Evolutionary conservation across 148 eudicot genomes (phyloP), one percentile per base, ranked within the genome.

Genomic region (Vaccinium vitisidaea): DNA sequence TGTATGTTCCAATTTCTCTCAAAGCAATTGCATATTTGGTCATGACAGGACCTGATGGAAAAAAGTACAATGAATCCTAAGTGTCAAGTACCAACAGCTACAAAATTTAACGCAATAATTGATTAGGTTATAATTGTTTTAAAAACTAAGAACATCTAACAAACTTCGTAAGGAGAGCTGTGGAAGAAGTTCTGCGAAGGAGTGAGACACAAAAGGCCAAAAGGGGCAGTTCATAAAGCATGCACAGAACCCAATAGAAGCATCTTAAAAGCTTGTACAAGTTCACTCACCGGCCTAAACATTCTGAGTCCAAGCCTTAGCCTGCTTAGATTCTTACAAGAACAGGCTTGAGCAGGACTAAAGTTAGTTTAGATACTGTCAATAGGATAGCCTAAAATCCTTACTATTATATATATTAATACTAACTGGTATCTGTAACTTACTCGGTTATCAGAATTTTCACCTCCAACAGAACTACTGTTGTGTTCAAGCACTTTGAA

Each of bases 1-100:
- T 93, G 98, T 93, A 94, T 46, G 95, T 93, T 85, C 92, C 98
- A 83, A 96, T 92, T 87, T 94, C 99, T 86, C 95, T 91, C 86
- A 96, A 83, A 85, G 93, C 95, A 90, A 90, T 88, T 49, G 94
- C 91, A 88, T 94, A 93, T 84, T 94, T 94, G 58, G 93, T 87
- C 98, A 96, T 94, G 84, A 91, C 91, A 78, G 98, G 96, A 43
- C 98, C 98, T 95, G 88, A 74, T 39, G 8, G 18, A 53, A 30
- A 61, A 80, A 39, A 70, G 73, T 23, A 80, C 84, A 46, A 58
- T 30, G 21, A 10, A 25, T 30, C 36, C 53, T 78, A 21, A 70
- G 71, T 18, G 48, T 81, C 54, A 48, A 8, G 58, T 43, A 73
- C 76, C 54, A 19, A 48, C 36, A 71, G 46, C 15, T 10, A 80